phyloP scores from a whole-genome alignment of 2,329 filamentous ascomycete genomes.

The Botrytis sinoallii region DNA sequence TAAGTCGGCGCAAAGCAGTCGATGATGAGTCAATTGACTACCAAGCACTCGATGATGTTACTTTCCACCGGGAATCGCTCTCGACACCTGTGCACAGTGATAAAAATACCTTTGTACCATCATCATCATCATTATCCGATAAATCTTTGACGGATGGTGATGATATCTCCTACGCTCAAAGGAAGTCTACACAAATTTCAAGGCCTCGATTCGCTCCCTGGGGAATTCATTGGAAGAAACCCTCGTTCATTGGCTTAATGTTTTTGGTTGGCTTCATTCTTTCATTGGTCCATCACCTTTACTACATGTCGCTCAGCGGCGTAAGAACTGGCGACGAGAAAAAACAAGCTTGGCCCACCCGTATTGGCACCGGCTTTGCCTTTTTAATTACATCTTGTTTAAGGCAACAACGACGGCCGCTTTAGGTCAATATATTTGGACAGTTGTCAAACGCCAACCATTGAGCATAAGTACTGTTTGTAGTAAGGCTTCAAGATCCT shows the following conservation, averaged over 20 bases:
- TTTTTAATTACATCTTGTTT: constrained; percentile 23
- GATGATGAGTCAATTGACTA: background rate
- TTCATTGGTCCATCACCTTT: constrained; percentile 23
- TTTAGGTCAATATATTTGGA: constrained; percentile 29
- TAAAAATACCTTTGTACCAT: background rate
- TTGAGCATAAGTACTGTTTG: constrained; percentile 16
- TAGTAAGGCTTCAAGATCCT: background rate
- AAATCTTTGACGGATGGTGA: background rate
- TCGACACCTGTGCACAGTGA: background rate
- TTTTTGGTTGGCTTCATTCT: background rate
- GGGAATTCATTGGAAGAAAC: background rate
- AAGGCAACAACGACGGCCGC: constrained; percentile 19
- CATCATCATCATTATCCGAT: background rate
- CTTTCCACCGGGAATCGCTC: background rate
- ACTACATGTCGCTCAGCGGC: constrained; percentile 20
- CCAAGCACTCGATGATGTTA: background rate
- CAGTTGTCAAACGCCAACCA: constrained; percentile 21
- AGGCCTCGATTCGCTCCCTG: background rate
- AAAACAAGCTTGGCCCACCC: constrained; percentile 23
- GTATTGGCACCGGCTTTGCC: constrained; percentile 26
- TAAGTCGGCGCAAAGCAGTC: background rate
- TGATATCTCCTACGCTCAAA: background rate
- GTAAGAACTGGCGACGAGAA: constrained; percentile 9
- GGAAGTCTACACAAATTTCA: background rate
- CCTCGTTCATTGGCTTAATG: background rate